phyloP scores from a whole-genome alignment of 345 rosid genomes.

The Bruguiera gymnorhiza region DNA sequence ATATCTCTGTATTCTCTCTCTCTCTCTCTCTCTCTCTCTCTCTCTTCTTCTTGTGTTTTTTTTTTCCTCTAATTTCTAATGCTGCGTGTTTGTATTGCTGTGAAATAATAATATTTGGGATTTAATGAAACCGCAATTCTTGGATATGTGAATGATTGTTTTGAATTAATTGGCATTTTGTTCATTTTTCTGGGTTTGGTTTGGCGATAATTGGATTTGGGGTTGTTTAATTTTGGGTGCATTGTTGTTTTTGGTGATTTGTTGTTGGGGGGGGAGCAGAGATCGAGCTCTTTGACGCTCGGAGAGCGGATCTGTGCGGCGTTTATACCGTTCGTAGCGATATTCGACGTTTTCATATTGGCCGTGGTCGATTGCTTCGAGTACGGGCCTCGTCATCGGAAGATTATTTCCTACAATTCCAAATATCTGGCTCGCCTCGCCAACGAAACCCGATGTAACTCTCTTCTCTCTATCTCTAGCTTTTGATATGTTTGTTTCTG shows the following conservation, averaged over 20 bases:
- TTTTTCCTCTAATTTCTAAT: too few relatives aligned
- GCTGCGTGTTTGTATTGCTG: too few relatives aligned
- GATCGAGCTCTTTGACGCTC: constrained; percentile 49
- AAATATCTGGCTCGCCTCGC: constrained; percentile 57
- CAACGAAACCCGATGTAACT: constrained; percentile 51
- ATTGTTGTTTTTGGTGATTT: not conserved
- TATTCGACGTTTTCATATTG: constrained; percentile 44
- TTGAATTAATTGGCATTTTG: too few relatives aligned
- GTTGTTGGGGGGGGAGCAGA: constrained; percentile 27
- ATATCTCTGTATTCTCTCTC: too few relatives aligned
- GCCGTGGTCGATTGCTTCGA: constrained; percentile 50
- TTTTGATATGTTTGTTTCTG: not conserved
- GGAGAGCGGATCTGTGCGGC: constrained; percentile 68
- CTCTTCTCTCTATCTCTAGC: not conserved
- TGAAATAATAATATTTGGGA: too few relatives aligned
- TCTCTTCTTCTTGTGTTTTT: too few relatives aligned
- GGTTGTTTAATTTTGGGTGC: too few relatives aligned
- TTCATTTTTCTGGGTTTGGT: too few relatives aligned
- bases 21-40: too few relatives aligned
- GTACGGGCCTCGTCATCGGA: constrained; percentile 9
- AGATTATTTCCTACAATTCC: constrained; percentile 5
- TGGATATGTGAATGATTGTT: too few relatives aligned
- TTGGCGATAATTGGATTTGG: too few relatives aligned
- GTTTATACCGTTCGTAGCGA: constrained; percentile 51
- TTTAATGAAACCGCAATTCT: too few relatives aligned